Evolutionary conservation across 345 rosid genomes (phyloP), one percentile per base, ranked within the genome.

Genomic region (Jatropha curcas): DNA sequence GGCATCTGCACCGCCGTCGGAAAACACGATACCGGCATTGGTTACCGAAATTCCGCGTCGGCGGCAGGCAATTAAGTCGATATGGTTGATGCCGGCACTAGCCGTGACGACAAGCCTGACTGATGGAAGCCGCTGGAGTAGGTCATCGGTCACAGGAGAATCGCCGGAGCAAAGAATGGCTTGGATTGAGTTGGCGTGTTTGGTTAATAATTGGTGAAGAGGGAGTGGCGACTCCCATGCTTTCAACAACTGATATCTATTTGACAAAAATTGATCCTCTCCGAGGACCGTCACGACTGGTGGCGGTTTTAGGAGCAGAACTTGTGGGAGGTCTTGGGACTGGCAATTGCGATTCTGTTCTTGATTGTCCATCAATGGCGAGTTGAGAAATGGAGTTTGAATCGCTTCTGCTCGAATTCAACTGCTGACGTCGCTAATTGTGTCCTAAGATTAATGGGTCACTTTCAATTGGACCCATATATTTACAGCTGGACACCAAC

Each of bases 1-100:
- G 48, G 45, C 35, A 70, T 89, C 97, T 1, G 97, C 90, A 3
- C 69, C 86, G 33, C 86, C 87, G 8, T 76, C 86, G 0, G 93
- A 77, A 69, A 60, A 84, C 14, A 82, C 65, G 7, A 55, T 58
- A 28, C 88, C 88, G 10, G 88, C 81, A 61, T 82, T 83, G 11
- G 90, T 79, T 11, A 91, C 46, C 19, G 63, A 53, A 39, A 89
- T 30, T 8, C 87, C 88, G 0, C 86, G 90, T 31, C 86, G 81
- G 28, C 78, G 83, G 77, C 97, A 91, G 59, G 72, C 94, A 0
- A 70, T 57, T 64, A 87, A 48, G 68, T 89, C 88, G 77, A 89
- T n/a, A 64, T 86, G 89, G 74, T 91, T 71, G 71, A 83, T 67
- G 28, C 96, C 90, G 45, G 78, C 82, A 76, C 84, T 81, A 66